Evolutionary conservation across 805 yeast species (phyloP).

Genomic region (Yamadazyma tumulicola): DNA sequence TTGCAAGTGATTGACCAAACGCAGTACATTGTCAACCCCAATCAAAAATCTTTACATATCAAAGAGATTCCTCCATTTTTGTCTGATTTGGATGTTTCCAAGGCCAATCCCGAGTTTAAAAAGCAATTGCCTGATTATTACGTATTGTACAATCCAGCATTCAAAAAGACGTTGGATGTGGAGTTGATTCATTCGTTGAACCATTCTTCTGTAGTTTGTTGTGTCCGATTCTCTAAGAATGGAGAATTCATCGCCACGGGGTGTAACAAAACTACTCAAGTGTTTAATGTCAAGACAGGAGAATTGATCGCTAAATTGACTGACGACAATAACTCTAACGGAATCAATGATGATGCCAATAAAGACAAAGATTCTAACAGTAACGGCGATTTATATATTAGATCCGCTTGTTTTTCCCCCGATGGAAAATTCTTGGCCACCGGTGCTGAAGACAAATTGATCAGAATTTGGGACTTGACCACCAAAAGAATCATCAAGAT

Average conservation of each 20-base stretch:
- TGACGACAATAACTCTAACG: conserved; percentile 57
- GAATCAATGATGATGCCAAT: conserved; percentile 42
- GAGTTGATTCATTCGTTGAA: conserved; percentile 86
- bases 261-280: conserved; percentile 93
- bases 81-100: conserved; percentile 72
- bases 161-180: conserved; percentile 65
- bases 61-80: conserved; percentile 81
- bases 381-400: conserved; percentile 82
- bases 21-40: conserved; percentile 41
- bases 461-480: conserved; percentile 93
- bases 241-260: conserved; percentile 96
- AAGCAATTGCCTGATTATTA: conserved; percentile 84
- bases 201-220: conserved; percentile 93
- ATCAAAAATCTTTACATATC: conserved; percentile 51
- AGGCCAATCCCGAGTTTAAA: conserved; percentile 72
- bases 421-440: conserved; percentile 89
- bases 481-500: conserved; percentile 81
- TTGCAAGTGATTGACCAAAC: conserved; percentile 37
- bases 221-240: conserved; percentile 88
- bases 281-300: conserved; percentile 88
- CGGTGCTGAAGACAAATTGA: conserved; percentile 86
- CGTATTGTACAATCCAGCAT: conserved; percentile 85
- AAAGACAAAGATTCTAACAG: conserved; percentile 34
- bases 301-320: conserved; percentile 80
- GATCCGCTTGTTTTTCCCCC: conserved; percentile 95